Evolutionary conservation across 2,329 filamentous ascomycete genomes (phyloP), one percentile per base, ranked within the genome.

Genomic region (Aspergillus pseudoglaucus): DNA sequence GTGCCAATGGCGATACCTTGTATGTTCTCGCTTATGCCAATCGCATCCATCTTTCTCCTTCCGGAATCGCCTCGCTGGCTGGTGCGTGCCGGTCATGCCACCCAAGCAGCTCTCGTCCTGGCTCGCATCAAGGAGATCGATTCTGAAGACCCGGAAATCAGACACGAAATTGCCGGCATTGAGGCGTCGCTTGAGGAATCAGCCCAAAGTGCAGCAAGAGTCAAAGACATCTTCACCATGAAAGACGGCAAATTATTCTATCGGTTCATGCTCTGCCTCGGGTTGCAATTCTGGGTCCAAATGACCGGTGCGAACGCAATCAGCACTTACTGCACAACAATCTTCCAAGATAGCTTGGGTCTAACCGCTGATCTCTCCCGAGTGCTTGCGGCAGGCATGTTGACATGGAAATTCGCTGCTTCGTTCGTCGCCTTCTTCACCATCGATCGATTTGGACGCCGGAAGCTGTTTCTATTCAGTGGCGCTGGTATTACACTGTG

Each of bases 161-260:
- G 18, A 18, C 12, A 17, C 10, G 42, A 44, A 14, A 3, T 47
- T 2, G 46, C 50, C 1, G 49, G 45, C 6, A 53, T 58, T 30
- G 15, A 33, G 6, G n/a, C 33, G 49, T 74, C 2, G 72, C 79
- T 45, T 74, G 77, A 50, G 64, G 74, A 3, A 75, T 82, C 54
- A 80, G 80, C 4, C 60, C 73, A 75, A 53, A 77, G 79, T 44
- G 80, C 83, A 1, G 81, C 85, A 18, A 63, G 79, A 25, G 53
- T 56, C 30, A 47, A 56, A 12, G 83, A 88, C 59, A 79, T 75
- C 3, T 82, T 85, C 54, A 71, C n/a, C 75, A 75, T 18, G 75
- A 59, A 63, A 33, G 60, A 60, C 46, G 62, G 58, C 2, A 62
- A 64, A 43, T 53, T 59, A 33, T 60, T 61, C 44, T 58, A 58